A percentile compares a stretch with the other conserved stretches of the same genome.
phyloP scores from a whole-genome alignment of 108 stramenopile species.

The Conticribra weissflogii region DNA sequence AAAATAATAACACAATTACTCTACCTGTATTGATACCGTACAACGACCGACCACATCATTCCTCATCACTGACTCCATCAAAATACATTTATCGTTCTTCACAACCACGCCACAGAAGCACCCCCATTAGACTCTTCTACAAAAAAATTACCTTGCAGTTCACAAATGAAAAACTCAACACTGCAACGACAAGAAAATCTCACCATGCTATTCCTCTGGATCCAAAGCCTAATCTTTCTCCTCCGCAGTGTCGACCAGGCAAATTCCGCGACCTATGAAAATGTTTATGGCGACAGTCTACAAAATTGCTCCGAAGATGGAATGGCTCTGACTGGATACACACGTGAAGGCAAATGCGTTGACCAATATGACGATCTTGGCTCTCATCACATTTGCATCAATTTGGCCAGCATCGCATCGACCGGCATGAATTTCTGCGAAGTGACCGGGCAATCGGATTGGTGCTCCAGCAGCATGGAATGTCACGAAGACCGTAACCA shows the following conservation, averaged over 20 bases:
- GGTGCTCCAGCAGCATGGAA: slow-evolving; percentile 31
- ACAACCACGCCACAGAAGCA: too few species aligned
- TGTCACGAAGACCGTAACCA: slow-evolving; percentile 14
- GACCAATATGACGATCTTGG: slow-evolving; percentile 42
- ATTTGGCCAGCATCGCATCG: slow-evolving; percentile 14
- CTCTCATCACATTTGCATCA: slow-evolving; percentile 53
- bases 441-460: slow-evolving; percentile 45
- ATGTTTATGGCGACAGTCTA: slow-evolving; percentile 42
- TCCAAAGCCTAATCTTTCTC: slow-evolving; percentile 24
- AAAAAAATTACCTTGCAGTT: too few species aligned
- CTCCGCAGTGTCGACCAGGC: not conserved
- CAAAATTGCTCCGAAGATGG: slow-evolving; percentile 23
- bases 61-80: too few species aligned
- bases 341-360: slow-evolving; percentile 57
- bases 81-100: too few species aligned
- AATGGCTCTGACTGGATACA: slow-evolving; percentile 64
- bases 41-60: too few species aligned
- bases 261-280: slow-evolving; percentile 3
- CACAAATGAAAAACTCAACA: too few species aligned
- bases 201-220: slow-evolving; percentile 7
- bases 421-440: slow-evolving; percentile 32
- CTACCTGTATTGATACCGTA: too few species aligned
- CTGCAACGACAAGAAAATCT: too few species aligned
- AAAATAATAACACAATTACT: too few species aligned
- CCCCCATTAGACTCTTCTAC: too few species aligned